phyloP scores from a whole-genome alignment of 1,284 basidiomycete species.

The Rhodotorula sp. region DNA sequence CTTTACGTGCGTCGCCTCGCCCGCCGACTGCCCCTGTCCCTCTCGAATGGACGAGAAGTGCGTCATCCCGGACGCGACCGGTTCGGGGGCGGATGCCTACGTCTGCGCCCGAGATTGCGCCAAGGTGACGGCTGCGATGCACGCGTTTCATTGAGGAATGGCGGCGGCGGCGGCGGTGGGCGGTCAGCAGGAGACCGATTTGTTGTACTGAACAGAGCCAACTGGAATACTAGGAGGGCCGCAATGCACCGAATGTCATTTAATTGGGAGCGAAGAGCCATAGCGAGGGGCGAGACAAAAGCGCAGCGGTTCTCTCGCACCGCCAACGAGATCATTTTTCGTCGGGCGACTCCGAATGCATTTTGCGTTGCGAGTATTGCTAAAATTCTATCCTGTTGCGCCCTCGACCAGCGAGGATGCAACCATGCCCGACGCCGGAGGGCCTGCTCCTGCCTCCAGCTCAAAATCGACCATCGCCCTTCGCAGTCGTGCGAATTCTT shows the following conservation, averaged over 20 bases:
- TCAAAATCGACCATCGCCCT: constrained; percentile 19
- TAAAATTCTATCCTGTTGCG: background rate
- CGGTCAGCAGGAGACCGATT: background rate
- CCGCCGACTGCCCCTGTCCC: constrained; percentile 19
- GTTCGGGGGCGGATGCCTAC: constrained; percentile 46
- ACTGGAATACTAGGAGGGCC: too few relatives aligned
- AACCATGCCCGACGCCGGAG: background rate
- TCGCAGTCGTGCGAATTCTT: constrained; percentile 22
- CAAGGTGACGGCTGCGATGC: background rate
- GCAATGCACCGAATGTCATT: too few relatives aligned
- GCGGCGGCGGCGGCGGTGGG: too few relatives aligned
- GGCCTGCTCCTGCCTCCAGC: background rate
- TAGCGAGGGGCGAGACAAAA: too few relatives aligned
- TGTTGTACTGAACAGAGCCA: background rate
- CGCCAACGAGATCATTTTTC: too few relatives aligned
- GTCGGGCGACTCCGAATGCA: too few relatives aligned
- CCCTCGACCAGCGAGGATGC: background rate
- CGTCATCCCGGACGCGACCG: constrained; percentile 80
- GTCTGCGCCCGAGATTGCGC: constrained; percentile 19
- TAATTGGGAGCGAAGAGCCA: too few relatives aligned
- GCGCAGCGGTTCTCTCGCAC: too few relatives aligned
- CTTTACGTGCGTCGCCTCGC: constrained; percentile 12
- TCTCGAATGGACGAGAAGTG: constrained; percentile 74
- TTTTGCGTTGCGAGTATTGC: too few relatives aligned
- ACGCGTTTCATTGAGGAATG: background rate